These are phyloP conservation scores for Aspergillus saccharolyticus DNA, from an alignment of 495 filamentous ascomycete genomes.

Conservation along the genomic window DNA sequence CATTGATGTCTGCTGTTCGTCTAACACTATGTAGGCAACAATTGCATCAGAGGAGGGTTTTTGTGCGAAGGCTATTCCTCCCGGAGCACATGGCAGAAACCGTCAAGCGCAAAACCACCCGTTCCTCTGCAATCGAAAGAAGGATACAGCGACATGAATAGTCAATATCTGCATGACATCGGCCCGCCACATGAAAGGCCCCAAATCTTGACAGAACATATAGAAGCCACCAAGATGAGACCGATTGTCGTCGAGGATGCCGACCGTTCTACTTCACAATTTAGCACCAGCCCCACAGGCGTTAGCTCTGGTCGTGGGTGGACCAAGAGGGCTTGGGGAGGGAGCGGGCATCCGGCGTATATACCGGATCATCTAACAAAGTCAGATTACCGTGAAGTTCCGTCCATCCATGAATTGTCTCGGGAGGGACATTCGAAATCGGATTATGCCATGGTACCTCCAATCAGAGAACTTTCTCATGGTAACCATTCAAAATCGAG, in stretches of 20 bases:
- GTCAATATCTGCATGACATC: slow-evolving; percentile 47
- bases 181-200: slow-evolving; percentile 40
- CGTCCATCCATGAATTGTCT: slow-evolving; percentile 40
- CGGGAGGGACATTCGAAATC: slow-evolving; percentile 37
- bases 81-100: slow-evolving; percentile 67
- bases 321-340: slow-evolving; percentile 38
- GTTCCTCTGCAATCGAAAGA: slow-evolving; percentile 85
- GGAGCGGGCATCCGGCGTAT: slow-evolving; percentile 30
- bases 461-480: slow-evolving; percentile 40
- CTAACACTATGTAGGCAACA: slow-evolving; percentile 59
- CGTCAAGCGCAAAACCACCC: slow-evolving; percentile 54
- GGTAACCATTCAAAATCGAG: slow-evolving; percentile 32
- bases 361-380: slow-evolving; percentile 36
- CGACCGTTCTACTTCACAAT: slow-evolving; percentile 34
- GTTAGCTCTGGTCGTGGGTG: slow-evolving; percentile 31
- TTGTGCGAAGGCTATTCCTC: slow-evolving; percentile 90
- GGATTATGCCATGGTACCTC: slow-evolving; percentile 40
- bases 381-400: slow-evolving; percentile 39
- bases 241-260: slow-evolving; percentile 43
- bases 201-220: slow-evolving; percentile 31
- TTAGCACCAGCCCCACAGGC: slow-evolving; percentile 36
- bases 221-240: slow-evolving; percentile 37
- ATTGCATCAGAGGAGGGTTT: slow-evolving; percentile 88
- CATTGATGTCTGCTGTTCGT: slow-evolving; percentile 12
- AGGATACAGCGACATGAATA: slow-evolving; percentile 51